Evolutionary conservation across 352 stramenopile species (phyloP), one percentile per base, ranked within the genome.

Genomic region (Globisporangium recalcitrans): DNA sequence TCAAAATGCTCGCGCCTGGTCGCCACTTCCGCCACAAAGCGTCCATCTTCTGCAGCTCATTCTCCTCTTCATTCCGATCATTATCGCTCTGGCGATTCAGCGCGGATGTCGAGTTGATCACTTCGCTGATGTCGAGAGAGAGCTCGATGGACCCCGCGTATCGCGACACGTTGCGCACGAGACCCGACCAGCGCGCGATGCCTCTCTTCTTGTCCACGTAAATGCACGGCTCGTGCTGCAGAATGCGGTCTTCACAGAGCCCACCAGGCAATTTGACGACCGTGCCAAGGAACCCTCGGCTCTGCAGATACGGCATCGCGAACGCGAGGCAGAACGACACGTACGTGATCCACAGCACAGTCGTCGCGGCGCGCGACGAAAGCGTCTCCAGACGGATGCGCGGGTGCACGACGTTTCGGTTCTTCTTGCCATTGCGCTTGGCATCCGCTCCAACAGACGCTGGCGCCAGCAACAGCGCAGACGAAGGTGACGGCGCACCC

Each of bases 371-470:
- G 27, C 77, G 69, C 8, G 85, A 93, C 19, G 82, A 88, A 16
- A 95, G 61, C 36, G 85, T 95, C 67, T 95, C 85, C 8, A 95
- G 62, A 44, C 85, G 83, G 64, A 95, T 90, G 52, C 78, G 73
- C 57, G 85, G 75, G 32, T 87, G 55, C 26, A 48, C 19, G 4
- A 52, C 13, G 27, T 52, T 36, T n/a, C 46, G 16, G 22, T 27
- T 26, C 42, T 29, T 52, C 59, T 46, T 56, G 71, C 64, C 60
- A 63, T 52, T 58, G 22, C 36, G 51, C 69, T 64, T 63, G 32
- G 19, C 32, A 10, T 14, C 34, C 13, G 29, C 32, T 3, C 11
- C 58, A 44, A 19, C 40, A 32, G 47, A 22, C 21, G 34, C 38
- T 34, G 36, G 36, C 5, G 31, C 38, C 3, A 48, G 49, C 46